A percentile compares a stretch with the other conserved stretches of the same genome.
phyloP scores from a whole-genome alignment of 106 monocot genomes.

The Gastrodia elata region DNA sequence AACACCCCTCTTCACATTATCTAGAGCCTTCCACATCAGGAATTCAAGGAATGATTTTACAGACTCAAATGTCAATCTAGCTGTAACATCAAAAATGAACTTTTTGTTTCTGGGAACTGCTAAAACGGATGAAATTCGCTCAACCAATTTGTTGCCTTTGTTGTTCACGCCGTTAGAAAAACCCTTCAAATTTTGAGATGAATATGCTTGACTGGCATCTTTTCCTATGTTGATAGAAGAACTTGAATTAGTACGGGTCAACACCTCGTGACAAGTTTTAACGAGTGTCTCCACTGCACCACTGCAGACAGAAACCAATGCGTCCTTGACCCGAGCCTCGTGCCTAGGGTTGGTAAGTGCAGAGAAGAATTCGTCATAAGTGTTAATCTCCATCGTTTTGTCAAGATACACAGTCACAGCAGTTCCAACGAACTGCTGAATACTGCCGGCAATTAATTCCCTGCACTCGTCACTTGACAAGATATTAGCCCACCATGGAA shows the following conservation, averaged over 20 bases:
- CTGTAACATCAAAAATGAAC: constrained; percentile 67
- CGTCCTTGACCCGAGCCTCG: constrained; percentile 60
- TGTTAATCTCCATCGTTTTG: constrained; percentile 62
- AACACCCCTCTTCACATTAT: constrained; percentile 28
- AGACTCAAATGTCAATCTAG: constrained; percentile 65
- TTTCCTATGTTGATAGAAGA: not conserved
- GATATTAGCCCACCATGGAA: constrained; percentile 33
- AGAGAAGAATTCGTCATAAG: constrained; percentile 56
- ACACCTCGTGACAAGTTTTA: constrained; percentile 53
- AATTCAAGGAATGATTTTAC: constrained; percentile 71
- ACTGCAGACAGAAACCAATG: constrained; percentile 56
- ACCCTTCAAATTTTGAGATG: not conserved
- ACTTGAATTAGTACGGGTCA: constrained; percentile 15
- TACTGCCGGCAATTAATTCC: constrained; percentile 37
- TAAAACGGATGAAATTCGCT: constrained; percentile 41
- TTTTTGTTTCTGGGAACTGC: constrained; percentile 47
- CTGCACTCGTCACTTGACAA: constrained; percentile 28
- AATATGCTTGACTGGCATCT: not conserved
- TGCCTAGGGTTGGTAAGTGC: constrained; percentile 70
- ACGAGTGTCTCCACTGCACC: constrained; percentile 76
- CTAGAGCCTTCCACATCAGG: constrained; percentile 28
- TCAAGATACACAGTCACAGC: constrained; percentile 72
- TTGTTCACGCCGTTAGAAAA: constrained; percentile 6
- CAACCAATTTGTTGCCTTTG: constrained; percentile 27
- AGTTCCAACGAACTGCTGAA: constrained; percentile 51